These are phyloP conservation scores for Elongisporangium anandrum DNA, from an alignment of 352 stramenopile genomes.

Conservation along the genomic window DNA sequence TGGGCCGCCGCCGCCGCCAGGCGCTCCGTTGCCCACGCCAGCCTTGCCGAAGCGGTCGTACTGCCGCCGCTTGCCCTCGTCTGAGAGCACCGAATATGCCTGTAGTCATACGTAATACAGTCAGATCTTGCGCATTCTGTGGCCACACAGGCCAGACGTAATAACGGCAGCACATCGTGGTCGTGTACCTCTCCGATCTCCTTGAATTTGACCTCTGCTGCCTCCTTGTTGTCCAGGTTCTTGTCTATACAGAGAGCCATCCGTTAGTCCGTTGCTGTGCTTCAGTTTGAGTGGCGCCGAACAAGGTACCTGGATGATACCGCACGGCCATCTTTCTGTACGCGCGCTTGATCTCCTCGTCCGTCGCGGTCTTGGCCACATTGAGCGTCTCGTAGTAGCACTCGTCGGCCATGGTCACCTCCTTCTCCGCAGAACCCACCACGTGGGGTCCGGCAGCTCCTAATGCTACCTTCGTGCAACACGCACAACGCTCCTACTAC, in stretches of 20 bases:
- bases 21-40: constrained; percentile 36
- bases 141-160: neutral
- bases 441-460: neutral
- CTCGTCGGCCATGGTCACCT: constrained; percentile 33
- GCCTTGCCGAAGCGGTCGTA: constrained; percentile 92
- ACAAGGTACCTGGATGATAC: constrained; percentile 81
- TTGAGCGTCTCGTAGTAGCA: constrained; percentile 73
- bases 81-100: constrained; percentile 90
- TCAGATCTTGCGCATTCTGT: neutral
- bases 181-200: constrained; percentile 70
- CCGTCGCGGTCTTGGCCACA: constrained; percentile 63
- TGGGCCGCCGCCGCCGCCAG: constrained; percentile 18
- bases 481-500: neutral
- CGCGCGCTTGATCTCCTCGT: constrained; percentile 78
- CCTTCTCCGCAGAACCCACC: neutral
- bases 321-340: constrained; percentile 88
- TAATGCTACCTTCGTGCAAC: constrained; percentile 4
- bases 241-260: constrained; percentile 49
- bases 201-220: constrained; percentile 88
- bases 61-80: constrained; percentile 81
- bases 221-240: constrained; percentile 87
- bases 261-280: neutral
- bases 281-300: neutral
- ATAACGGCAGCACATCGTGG: neutral
- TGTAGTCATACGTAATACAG: constrained; percentile 6